A percentile compares a stretch with the other conserved stretches of the same genome.
Conservation (phyloP, 148 eudicot species). For the Rheum nobile region DNA sequence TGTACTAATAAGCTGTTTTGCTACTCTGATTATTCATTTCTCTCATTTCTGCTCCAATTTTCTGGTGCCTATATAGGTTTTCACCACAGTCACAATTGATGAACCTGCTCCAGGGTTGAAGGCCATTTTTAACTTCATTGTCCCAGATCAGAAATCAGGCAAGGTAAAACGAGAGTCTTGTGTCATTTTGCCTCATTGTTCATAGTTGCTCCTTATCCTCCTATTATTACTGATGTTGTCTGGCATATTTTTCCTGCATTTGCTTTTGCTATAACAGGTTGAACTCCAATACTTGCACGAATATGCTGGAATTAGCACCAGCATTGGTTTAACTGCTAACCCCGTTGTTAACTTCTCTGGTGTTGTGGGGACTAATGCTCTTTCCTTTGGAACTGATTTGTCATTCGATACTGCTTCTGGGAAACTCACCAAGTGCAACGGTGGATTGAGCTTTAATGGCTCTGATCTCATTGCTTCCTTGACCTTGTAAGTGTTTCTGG, state of each 20-base stretch:
- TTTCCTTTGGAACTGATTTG: conserved; percentile 75
- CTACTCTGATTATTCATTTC: background rate
- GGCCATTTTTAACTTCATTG: conserved; percentile 68
- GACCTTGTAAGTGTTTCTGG: conserved; percentile 53
- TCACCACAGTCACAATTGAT: conserved; percentile 70
- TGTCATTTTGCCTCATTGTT: background rate
- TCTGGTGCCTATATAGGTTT: conserved; percentile 26
- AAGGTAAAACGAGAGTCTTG: conserved; percentile 32
- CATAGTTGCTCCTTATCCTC: background rate
- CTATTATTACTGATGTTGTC: background rate
- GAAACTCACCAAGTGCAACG: conserved; percentile 68
- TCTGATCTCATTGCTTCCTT: conserved; percentile 75
- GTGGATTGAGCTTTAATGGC: conserved; percentile 56
- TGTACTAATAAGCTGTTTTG: background rate
- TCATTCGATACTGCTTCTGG: conserved; percentile 81
- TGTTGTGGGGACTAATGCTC: conserved; percentile 51
- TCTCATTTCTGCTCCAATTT: background rate
- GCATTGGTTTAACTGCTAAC: conserved; percentile 79
- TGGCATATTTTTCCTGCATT: background rate
- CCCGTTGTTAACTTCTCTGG: conserved; percentile 89
- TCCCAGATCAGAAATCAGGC: conserved; percentile 90
- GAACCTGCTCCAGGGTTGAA: conserved; percentile 94
- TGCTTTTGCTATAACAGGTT: conserved; percentile 28
- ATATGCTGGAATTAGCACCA: conserved; percentile 82
- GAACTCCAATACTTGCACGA: conserved; percentile 93